A percentile compares a stretch with the other conserved stretches of the same genome.
These are phyloP conservation scores for Dactylonectria macrodidyma DNA, from an alignment of 2,329 filamentous ascomycete species.

Conservation along the genomic window DNA sequence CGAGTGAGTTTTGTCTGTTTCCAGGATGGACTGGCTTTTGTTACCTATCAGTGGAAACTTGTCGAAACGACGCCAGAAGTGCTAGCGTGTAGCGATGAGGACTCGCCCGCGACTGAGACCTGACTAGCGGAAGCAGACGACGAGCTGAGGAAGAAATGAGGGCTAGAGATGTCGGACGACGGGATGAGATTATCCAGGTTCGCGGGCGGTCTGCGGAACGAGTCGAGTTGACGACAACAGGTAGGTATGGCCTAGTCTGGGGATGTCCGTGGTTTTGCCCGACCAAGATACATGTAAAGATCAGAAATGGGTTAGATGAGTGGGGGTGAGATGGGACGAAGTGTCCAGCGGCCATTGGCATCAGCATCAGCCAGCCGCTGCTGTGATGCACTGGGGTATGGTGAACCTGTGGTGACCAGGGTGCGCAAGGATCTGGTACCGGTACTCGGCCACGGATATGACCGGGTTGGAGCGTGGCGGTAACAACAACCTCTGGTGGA, in stretches of 20 bases:
- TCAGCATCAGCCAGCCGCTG: conserved; percentile 45
- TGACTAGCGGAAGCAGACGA: conserved; percentile 16
- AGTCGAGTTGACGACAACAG: conserved; percentile 34
- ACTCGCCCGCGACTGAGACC: conserved; percentile 24
- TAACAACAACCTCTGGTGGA: conserved; percentile 35
- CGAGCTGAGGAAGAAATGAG: conserved; percentile 17
- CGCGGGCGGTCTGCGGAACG: conserved; percentile 39
- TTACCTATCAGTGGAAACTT: conserved; percentile 19
- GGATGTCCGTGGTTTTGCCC: conserved; percentile 37
- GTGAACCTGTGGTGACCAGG: conserved; percentile 39
- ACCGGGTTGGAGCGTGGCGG: conserved; percentile 32
- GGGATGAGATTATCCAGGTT: conserved; percentile 22
- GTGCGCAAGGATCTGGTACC: conserved; percentile 42
- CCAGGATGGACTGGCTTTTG: conserved; percentile 12
- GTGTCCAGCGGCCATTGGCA: conserved; percentile 41
- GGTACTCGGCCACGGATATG: conserved; percentile 34
- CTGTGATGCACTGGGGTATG: conserved; percentile 41
- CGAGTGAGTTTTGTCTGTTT: conserved; percentile 22
- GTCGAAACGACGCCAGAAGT: conserved; percentile 16
- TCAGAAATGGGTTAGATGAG: conserved; percentile 42
- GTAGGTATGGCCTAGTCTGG: conserved; percentile 38
- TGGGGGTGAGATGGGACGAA: conserved; percentile 47
- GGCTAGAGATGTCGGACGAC: conserved; percentile 7
- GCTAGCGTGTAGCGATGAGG: conserved; percentile 22
- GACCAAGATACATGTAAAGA: conserved; percentile 41